Percentiles rank a stretch among this genome's conserved stretches.
Conservation (phyloP, 2,329 filamentous ascomycete genomes). For the Sordariomycetes sp. region DNA sequence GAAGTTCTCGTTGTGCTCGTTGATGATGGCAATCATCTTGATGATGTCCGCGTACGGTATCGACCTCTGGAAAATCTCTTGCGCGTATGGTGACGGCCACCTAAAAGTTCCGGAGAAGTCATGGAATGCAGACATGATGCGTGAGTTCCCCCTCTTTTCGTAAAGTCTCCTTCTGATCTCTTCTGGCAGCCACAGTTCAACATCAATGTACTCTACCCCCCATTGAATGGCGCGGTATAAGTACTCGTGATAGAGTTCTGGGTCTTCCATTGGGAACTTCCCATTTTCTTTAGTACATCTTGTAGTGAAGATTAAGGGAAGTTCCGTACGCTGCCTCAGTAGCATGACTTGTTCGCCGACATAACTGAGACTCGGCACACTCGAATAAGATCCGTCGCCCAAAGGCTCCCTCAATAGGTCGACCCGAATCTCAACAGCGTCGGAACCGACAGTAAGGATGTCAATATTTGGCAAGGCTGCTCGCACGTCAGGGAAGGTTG, state of each 20-base stretch:
- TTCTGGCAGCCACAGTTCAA: constrained; percentile 80
- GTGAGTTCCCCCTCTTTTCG: constrained; percentile 65
- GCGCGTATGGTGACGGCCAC: constrained; percentile 68
- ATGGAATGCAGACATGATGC: constrained; percentile 87
- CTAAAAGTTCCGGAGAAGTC: constrained; percentile 79
- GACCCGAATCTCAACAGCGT: constrained; percentile 77
- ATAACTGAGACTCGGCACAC: constrained; percentile 70
- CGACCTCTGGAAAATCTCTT: constrained; percentile 62
- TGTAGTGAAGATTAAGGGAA: constrained; percentile 87
- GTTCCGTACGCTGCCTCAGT: constrained; percentile 70
- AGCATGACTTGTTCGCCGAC: constrained; percentile 83
- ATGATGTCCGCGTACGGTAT: constrained; percentile 73
- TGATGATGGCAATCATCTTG: constrained; percentile 83
- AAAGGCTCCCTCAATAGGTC: constrained; percentile 70
- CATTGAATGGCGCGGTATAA: constrained; percentile 79
- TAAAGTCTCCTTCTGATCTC: constrained; percentile 59
- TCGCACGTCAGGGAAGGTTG: constrained; percentile 78
- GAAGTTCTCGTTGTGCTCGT: constrained; percentile 77
- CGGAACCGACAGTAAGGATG: constrained; percentile 77
- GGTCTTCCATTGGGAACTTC: constrained; percentile 75
- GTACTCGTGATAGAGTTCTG: constrained; percentile 66
- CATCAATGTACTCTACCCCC: constrained; percentile 85
- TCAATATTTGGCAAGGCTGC: constrained; percentile 77
- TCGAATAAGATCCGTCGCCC: constrained; percentile 49
- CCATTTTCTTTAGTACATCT: constrained; percentile 76